phyloP scores from a whole-genome alignment of 2,329 filamentous ascomycete genomes.

The Cordyceps javanica region DNA sequence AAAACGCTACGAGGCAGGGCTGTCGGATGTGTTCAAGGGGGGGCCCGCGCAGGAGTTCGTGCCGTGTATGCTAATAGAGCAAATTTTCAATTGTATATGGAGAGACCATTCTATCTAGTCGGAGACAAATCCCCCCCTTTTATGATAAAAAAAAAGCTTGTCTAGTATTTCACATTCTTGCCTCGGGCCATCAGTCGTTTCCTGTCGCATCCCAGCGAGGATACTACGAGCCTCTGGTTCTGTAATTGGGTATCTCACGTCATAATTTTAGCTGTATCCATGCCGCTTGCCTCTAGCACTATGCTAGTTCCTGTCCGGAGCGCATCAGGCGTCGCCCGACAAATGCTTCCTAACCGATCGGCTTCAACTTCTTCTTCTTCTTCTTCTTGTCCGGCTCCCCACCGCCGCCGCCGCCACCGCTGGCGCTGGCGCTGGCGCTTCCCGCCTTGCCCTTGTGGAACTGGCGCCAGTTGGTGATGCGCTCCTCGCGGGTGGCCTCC shows the following conservation, averaged over 20 bases:
- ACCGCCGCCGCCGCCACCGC: background rate
- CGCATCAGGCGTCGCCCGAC: background rate
- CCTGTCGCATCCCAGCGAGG: background rate
- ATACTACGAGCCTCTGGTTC: background rate
- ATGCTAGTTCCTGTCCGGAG: background rate
- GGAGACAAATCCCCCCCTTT: constrained; percentile 5
- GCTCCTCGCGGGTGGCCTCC: constrained; percentile 85
- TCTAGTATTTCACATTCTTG: background rate
- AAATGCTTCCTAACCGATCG: constrained; percentile 42
- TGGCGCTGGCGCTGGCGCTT: constrained; percentile 15
- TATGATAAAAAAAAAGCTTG: background rate
- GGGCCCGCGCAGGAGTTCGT: background rate
- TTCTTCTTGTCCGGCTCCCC: constrained; percentile 43
- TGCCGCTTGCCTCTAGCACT: background rate
- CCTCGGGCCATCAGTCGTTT: background rate
- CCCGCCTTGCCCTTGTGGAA: constrained; percentile 72
- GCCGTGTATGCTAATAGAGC: constrained; percentile 8
- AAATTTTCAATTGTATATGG: constrained; percentile 9
- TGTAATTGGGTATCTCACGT: constrained; percentile 4
- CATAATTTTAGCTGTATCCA: background rate
- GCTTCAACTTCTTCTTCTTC: constrained; percentile 67
- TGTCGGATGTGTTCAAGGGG: background rate
- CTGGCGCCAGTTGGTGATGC: constrained; percentile 89
- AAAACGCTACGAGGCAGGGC: background rate
- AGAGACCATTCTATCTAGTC: constrained; percentile 5